Percentiles rank a stretch among this genome's conserved stretches.
Evolutionary conservation across 1,284 basidiomycete species (phyloP).

Genomic region (Papiliotrema terrestris): DNA sequence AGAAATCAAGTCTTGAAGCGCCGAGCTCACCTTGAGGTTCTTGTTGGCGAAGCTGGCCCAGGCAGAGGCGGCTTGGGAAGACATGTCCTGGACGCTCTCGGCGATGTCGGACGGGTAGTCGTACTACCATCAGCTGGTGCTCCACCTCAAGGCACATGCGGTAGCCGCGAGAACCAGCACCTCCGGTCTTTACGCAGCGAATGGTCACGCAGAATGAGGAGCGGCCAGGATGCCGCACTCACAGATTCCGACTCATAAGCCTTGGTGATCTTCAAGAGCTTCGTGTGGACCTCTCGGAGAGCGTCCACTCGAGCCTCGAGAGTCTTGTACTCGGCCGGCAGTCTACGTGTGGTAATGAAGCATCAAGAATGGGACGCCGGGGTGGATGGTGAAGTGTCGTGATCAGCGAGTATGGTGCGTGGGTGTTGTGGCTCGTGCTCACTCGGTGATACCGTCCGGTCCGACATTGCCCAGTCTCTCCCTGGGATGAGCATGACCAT

Average conservation of each 20-base stretch:
- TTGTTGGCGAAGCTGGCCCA: constrained; percentile 81
- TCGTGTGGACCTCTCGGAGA: constrained; percentile 72
- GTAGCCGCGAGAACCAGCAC: no score
- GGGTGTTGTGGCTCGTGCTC: constrained; percentile 5
- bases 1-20: background rate
- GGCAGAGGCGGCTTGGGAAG: constrained; percentile 67
- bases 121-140: constrained; percentile 52
- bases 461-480: constrained; percentile 86
- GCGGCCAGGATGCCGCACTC: no score
- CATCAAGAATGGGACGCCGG: background rate
- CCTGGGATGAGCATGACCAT: constrained; percentile 31
- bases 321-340: constrained; percentile 81
- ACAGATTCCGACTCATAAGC: constrained; percentile 72
- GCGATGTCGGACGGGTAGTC: constrained; percentile 67
- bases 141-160: no score
- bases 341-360: constrained; percentile 14
- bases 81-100: constrained; percentile 54
- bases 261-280: constrained; percentile 78
- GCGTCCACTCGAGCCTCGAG: constrained; percentile 93
- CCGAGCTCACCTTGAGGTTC: constrained; percentile 65
- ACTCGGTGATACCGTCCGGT: constrained; percentile 90
- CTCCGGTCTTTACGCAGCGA: no score
- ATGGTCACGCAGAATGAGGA: no score
- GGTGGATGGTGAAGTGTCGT: background rate
- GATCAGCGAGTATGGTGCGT: no score